Evolutionary conservation across 345 rosid genomes (phyloP).

Genomic region (Kandelia obovata): DNA sequence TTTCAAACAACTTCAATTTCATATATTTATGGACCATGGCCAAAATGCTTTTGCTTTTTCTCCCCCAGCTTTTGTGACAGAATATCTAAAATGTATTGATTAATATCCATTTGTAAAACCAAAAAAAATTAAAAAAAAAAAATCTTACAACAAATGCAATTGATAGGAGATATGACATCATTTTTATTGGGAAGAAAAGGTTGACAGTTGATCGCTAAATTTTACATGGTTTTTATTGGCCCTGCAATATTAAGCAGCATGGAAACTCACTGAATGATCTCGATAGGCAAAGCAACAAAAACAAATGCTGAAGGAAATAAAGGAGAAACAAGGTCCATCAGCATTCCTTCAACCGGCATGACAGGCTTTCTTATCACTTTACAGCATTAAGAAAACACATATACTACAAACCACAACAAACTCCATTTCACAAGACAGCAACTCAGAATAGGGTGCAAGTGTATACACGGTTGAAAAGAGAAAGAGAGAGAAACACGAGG

Average conservation of each 20-base stretch:
- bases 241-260: neutral
- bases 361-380: constrained; percentile 14
- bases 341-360: constrained; percentile 69
- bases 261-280: constrained; percentile 83
- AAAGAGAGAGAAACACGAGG: neutral
- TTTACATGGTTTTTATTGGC: neutral
- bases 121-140: too few species aligned
- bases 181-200: neutral
- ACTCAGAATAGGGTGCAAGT: neutral
- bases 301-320: constrained; percentile 84
- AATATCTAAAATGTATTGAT: too few species aligned
- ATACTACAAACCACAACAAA: too few species aligned
- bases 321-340: constrained; percentile 93
- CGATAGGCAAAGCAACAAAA: constrained; percentile 83
- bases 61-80: too few species aligned
- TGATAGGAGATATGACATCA: neutral
- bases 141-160: neutral
- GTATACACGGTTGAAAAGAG: neutral
- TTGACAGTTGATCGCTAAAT: neutral
- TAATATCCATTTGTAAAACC: too few species aligned
- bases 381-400: neutral
- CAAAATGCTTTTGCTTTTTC: too few species aligned
- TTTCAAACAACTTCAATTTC: neutral
- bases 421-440: too few species aligned
- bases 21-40: too few species aligned